Evolutionary conservation across 176 grass and related monocot species (phyloP).

Genomic region (Ampelocalamus luodianensis): DNA sequence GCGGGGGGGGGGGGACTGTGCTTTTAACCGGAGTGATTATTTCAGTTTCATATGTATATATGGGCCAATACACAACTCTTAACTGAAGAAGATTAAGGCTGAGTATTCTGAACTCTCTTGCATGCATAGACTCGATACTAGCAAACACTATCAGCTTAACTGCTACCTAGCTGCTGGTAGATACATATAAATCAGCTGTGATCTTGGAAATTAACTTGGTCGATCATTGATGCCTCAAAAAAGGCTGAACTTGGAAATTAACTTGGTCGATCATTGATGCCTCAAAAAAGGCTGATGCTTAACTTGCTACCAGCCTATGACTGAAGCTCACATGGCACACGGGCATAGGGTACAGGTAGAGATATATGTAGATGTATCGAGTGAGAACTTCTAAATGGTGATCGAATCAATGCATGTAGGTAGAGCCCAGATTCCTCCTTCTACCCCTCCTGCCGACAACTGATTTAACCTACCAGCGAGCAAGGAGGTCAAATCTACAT

Average conservation of each 20-base stretch:
- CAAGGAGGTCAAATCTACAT: slow-evolving; percentile 46
- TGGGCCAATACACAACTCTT: background rate
- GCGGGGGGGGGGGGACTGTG: no score
- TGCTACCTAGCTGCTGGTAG: background rate
- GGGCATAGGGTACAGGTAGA: background rate
- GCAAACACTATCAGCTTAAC: background rate
- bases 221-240: slow-evolving; percentile 9
- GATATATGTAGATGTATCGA: slow-evolving; percentile 5
- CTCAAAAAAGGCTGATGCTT: slow-evolving; percentile 15
- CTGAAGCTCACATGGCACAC: slow-evolving; percentile 32
- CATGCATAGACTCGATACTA: background rate
- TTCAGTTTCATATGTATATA: background rate
- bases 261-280: background rate
- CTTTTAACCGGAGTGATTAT: background rate
- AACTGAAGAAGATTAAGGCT: background rate
- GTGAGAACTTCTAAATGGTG: slow-evolving; percentile 12
- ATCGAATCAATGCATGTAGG: background rate
- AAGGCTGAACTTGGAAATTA: slow-evolving; percentile 18
- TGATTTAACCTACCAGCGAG: slow-evolving; percentile 7
- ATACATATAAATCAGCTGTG: background rate
- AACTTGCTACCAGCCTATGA: background rate
- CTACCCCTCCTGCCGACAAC: slow-evolving; percentile 12
- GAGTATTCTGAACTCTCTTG: background rate
- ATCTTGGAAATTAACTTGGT: background rate
- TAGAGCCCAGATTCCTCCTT: slow-evolving; percentile 42